Base-by-base conservation (phyloP, 2,329 filamentous ascomycete species). In the Gyromitra esculenta region DNA sequence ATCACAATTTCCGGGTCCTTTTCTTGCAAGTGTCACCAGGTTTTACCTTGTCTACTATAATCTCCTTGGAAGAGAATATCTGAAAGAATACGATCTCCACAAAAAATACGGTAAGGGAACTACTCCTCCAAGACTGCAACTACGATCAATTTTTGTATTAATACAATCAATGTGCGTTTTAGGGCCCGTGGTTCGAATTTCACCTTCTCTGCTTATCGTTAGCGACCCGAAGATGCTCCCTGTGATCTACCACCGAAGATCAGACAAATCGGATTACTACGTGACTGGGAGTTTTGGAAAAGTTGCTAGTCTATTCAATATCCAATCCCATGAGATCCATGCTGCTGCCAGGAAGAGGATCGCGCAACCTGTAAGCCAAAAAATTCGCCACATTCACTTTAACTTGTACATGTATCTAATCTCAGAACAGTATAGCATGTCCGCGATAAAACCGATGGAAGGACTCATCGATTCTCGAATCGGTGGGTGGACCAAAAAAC, bases 401-500 rank as follows among this genome's bases (percentile, higher is more conserved):
- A 11, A 7, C 11, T 11, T 7, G 35, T 43, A 7, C n/a, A 7
- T 7, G 35, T 59, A 43, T 59, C 37, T 54, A 45, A 66, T 6
- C 31, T 15, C 8, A 35, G 41, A 70, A 35, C 68, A 83, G 79
- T 89, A 89, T 79, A 86, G 84, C 68, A 88, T 89, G 79, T 85
- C 82, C 57, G 89, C 88, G 79, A 85, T 89, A 78, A 87, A 87
- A 81, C 87, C 85, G 78, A 89, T 88, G 86, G 88, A 90, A 81
- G 86, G 87, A 0, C 78, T 89, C 39, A 83, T 90, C 1, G 87
- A 89, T 75, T 77, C 80, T 1, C 83, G 85, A 8, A 87, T 89
- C 60, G 73, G 81, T 1, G 82, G 84, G n/a, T 90, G 87, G 88
- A 83, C 86, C 7, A 78, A 80, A 1, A 85, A 84, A n/a, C 82